Evolutionary conservation across 2,329 filamentous ascomycete species (phyloP).

Genomic region (Aspergillus tamarii): DNA sequence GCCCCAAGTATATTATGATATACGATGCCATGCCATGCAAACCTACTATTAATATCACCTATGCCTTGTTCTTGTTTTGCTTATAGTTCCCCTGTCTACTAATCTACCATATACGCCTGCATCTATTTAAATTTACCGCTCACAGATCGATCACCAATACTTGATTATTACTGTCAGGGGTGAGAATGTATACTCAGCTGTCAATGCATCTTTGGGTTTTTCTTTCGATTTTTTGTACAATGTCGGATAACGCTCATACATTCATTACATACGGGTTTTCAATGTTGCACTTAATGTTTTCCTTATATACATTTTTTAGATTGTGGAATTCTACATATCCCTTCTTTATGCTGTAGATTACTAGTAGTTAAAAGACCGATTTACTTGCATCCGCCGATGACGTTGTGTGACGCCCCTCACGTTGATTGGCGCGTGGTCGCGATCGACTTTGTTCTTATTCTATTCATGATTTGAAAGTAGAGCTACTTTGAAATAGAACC

Average conservation of each 20-base stretch:
- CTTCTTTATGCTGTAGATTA: background rate
- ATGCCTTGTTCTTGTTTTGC: background rate
- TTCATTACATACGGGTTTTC: too few relatives aligned
- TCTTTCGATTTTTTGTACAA: background rate
- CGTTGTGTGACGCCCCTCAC: background rate
- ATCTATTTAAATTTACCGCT: background rate
- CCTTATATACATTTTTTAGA: too few relatives aligned
- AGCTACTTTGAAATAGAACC: background rate
- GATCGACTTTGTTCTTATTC: background rate
- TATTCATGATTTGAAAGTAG: too few relatives aligned
- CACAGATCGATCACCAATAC: background rate
- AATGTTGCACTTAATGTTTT: too few relatives aligned
- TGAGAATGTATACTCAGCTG: background rate
- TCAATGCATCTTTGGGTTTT: too few relatives aligned
- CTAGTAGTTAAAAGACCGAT: too few relatives aligned
- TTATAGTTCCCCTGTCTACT: background rate
- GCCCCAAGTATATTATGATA: slow-evolving; percentile 10
- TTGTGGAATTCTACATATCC: too few relatives aligned
- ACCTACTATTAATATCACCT: slow-evolving; percentile 10
- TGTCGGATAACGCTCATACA: background rate
- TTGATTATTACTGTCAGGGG: background rate
- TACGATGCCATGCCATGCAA: slow-evolving; percentile 11
- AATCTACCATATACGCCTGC: background rate
- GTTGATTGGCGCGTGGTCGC: background rate
- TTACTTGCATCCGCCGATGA: background rate